Conservation (phyloP, 768 basidiomycete genomes). For the Xerocomus potaroensis region DNA sequence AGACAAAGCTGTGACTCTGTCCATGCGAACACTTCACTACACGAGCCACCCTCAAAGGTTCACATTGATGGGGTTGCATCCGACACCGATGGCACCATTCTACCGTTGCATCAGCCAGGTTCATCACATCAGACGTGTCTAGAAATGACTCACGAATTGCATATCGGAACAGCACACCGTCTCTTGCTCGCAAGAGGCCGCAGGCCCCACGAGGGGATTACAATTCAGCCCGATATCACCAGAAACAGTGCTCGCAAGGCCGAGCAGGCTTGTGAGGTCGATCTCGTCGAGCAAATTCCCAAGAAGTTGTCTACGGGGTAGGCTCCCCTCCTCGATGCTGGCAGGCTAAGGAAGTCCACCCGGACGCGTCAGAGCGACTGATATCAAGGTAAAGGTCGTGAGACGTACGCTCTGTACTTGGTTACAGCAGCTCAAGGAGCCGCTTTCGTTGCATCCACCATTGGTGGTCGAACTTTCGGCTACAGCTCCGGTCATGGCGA, state of each 20-base stretch:
- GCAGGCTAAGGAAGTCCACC: background rate
- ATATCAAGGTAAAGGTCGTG: background rate
- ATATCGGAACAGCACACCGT: slow-evolving; percentile 8
- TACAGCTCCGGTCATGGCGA: slow-evolving; percentile 1
- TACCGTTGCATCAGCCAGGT: background rate
- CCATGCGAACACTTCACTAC: background rate
- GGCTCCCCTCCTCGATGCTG: too few species aligned
- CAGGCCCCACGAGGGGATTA: background rate
- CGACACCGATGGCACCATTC: slow-evolving; percentile 9
- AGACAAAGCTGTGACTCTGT: too few species aligned
- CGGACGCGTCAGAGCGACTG: background rate
- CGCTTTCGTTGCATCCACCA: slow-evolving; percentile 12
- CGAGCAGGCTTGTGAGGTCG: background rate
- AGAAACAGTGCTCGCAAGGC: background rate
- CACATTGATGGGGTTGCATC: slow-evolving; percentile 15
- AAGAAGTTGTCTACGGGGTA: too few species aligned
- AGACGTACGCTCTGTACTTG: background rate
- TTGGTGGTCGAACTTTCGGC: background rate
- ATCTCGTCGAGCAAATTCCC: background rate
- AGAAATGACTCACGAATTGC: background rate
- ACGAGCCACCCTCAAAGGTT: background rate
- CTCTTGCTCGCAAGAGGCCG: background rate
- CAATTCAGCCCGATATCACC: slow-evolving; percentile 9
- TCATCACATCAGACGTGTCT: too few species aligned
- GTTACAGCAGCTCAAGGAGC: slow-evolving; percentile 11